Evolutionary conservation across 352 stramenopile species (phyloP), one percentile per base, ranked within the genome.

Genomic region (Phytophthora parvispora): DNA sequence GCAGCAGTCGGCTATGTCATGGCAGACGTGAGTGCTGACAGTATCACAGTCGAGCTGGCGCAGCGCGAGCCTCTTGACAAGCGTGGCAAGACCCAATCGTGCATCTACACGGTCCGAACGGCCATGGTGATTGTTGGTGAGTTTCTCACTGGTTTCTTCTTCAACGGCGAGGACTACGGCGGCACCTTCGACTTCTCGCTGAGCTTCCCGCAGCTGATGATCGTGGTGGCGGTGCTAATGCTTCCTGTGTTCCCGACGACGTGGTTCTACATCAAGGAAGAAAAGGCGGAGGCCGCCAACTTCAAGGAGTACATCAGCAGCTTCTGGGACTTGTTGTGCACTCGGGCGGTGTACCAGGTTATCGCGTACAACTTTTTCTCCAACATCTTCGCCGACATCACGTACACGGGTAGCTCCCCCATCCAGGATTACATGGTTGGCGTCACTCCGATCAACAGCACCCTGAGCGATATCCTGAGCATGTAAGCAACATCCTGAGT

Each of bases 1-100:
- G 81, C 83, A 0, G 77, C 83, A n/a, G 50, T 89, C 27, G 86
- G 86, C 24, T 94, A 94, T 59, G 65, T 93, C 28, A 79, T 92
- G 59, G 74, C 87, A 9, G 85, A 93, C 57, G 84, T 94, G 0
- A 69, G 75, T 20, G 77, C 78, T 18, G 86, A 95, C 69, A 83
- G 71, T 0, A 13, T 81, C 3, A 28, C 80, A 24, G 78, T 86
- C 9, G 69, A 86, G 60, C 52, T 81, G 40, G 67, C 72, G 34
- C 58, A 84, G 55, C 75, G 72, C 56, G 75, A 88, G 47, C 73
- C 73, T 5, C 8, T 77, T 13, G 40, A 55, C 0, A 42, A 72
- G 6, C 67, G 77, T 25, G 77, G 77, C 0, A 58, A 59, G 2
- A 65, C 60, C 6, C 77, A 85, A 64, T 69, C 74, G 4, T 53